Conservation (phyloP, 2,329 filamentous ascomycete genomes). For the Pestalotiopsis sp. region DNA sequence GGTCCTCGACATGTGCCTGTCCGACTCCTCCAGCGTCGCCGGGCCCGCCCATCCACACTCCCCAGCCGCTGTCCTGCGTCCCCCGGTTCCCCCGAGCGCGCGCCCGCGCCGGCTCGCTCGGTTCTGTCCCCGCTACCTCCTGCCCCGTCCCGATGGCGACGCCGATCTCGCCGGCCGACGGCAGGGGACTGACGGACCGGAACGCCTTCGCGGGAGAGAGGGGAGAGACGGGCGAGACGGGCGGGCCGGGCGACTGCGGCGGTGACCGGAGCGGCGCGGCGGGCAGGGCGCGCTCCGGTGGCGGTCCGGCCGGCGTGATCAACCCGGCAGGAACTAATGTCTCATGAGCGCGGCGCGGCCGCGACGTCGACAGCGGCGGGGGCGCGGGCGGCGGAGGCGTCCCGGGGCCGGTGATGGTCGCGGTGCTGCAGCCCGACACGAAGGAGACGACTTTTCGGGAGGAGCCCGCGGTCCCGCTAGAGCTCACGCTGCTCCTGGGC, state of each 20-base stretch:
- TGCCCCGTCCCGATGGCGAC: slow-evolving; percentile 13
- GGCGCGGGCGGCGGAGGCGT: background rate
- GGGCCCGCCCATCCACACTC: slow-evolving; percentile 22
- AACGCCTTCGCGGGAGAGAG: slow-evolving; percentile 21
- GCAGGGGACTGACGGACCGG: slow-evolving; percentile 12
- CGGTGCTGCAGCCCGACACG: background rate
- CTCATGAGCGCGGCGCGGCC: slow-evolving; percentile 40
- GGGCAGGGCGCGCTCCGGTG: slow-evolving; percentile 48
- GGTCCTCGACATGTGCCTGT: background rate
- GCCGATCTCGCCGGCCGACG: background rate
- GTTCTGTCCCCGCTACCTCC: slow-evolving; percentile 23
- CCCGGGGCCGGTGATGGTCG: background rate
- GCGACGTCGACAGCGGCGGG: slow-evolving; percentile 33
- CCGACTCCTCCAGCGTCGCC: too few species aligned
- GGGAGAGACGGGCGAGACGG: slow-evolving; percentile 23
- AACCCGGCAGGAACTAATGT: slow-evolving; percentile 39
- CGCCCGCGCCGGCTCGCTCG: slow-evolving; percentile 34
- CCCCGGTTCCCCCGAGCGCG: slow-evolving; percentile 27
- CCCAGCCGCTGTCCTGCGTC: slow-evolving; percentile 34
- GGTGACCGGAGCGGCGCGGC: slow-evolving; percentile 16
- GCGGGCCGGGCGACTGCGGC: background rate
- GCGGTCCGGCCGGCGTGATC: slow-evolving; percentile 41
- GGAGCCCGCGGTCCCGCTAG: background rate
- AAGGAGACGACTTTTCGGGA: too few species aligned
- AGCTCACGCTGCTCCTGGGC: slow-evolving; percentile 1